These are phyloP conservation scores for Dendrobium officinale DNA, from an alignment of 106 monocot genomes.

Conservation along the genomic window DNA sequence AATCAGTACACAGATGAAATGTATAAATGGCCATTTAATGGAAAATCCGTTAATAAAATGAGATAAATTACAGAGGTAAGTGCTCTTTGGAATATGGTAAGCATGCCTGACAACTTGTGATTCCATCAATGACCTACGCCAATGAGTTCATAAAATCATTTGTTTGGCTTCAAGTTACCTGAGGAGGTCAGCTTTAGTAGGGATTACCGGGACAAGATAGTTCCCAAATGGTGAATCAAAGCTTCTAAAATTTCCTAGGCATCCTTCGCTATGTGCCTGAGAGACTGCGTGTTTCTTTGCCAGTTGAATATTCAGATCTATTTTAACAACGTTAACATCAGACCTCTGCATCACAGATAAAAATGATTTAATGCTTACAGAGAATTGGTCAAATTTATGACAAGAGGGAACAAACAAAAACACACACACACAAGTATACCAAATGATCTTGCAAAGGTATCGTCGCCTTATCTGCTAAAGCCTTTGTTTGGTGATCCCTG, in stretches of 20 bases:
- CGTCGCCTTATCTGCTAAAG: background rate
- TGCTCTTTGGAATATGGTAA: too few relatives aligned
- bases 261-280: slow-evolving; percentile 63
- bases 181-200: slow-evolving; percentile 38
- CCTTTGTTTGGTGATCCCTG: background rate
- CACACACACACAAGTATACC: background rate
- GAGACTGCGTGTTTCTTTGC: slow-evolving; percentile 44
- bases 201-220: slow-evolving; percentile 71
- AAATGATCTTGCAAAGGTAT: background rate
- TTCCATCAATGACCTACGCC: background rate
- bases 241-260: slow-evolving; percentile 65
- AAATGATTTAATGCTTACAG: background rate
- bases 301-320: slow-evolving; percentile 27
- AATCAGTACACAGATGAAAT: too few relatives aligned
- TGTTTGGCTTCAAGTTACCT: background rate
- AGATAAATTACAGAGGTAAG: too few relatives aligned
- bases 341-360: slow-evolving; percentile 15
- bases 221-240: slow-evolving; percentile 82
- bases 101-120: too few relatives aligned
- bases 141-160: background rate
- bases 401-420: background rate
- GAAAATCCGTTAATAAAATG: too few relatives aligned
- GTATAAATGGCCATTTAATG: too few relatives aligned
- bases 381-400: background rate
- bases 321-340: background rate